phyloP scores from a whole-genome alignment of 2,329 filamentous ascomycete species.

The Lanzia echinophila region DNA sequence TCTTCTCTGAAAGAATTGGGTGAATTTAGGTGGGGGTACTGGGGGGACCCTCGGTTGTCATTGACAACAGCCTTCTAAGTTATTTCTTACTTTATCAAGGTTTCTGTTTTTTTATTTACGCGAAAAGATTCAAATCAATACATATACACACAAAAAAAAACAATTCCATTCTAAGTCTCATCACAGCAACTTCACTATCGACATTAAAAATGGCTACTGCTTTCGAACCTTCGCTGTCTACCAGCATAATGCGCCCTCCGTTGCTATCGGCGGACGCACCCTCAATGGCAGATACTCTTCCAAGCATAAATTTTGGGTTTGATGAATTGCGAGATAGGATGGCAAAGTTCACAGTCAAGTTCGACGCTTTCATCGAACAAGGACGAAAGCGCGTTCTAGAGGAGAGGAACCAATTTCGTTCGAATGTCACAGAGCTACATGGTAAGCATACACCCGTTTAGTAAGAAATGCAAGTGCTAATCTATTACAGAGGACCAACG shows the following conservation, averaged over 20 bases:
- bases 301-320: conserved; percentile 90
- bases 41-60: too few species aligned
- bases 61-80: too few species aligned
- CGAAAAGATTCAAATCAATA: background rate
- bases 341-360: conserved; percentile 82
- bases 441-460: conserved; percentile 45
- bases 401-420: conserved; percentile 88
- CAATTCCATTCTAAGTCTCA: background rate
- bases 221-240: conserved; percentile 65
- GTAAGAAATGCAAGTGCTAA: background rate
- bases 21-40: too few species aligned
- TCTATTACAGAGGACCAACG: conserved; percentile 70
- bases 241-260: conserved; percentile 40
- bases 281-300: conserved; percentile 71
- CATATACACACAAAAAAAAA: too few species aligned
- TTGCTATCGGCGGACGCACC: conserved; percentile 51
- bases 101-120: background rate
- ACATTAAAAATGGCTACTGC: conserved; percentile 44
- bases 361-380: conserved; percentile 90
- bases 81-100: too few species aligned
- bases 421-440: conserved; percentile 83
- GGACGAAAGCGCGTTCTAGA: conserved; percentile 84
- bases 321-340: conserved; percentile 93
- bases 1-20: too few species aligned
- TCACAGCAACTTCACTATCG: background rate